Conservation (phyloP, 345 rosid species). For the Mercurialis annua region DNA sequence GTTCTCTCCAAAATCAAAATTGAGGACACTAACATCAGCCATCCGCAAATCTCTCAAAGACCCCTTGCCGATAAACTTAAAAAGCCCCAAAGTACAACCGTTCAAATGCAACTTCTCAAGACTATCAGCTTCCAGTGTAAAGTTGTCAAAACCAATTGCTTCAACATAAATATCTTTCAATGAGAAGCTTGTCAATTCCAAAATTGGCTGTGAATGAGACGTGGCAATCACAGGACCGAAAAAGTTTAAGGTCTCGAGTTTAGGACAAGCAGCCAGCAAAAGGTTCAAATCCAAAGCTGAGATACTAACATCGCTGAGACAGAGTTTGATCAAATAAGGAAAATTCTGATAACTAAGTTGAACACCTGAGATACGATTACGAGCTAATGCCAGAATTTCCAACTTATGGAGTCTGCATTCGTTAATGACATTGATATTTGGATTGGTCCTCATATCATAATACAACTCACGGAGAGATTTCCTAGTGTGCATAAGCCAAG, state of each 20-base stretch:
- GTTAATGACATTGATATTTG: slow-evolving; percentile 69
- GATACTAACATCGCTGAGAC: slow-evolving; percentile 56
- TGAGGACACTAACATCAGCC: slow-evolving; percentile 61
- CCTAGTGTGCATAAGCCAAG: slow-evolving; percentile 80
- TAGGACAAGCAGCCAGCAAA: slow-evolving; percentile 63
- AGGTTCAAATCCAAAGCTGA: slow-evolving; percentile 71
- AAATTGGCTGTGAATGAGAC: slow-evolving; percentile 64
- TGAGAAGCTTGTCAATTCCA: slow-evolving; percentile 59
- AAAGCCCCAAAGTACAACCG: slow-evolving; percentile 61
- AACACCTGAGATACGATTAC: slow-evolving; percentile 50
- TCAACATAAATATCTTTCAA: slow-evolving; percentile 59
- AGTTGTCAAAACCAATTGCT: slow-evolving; percentile 68
- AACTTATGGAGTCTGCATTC: slow-evolving; percentile 76
- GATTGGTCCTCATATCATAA: slow-evolving; percentile 57
- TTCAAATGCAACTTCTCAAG: slow-evolving; percentile 73
- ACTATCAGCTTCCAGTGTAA: slow-evolving; percentile 74
- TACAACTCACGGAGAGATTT: slow-evolving; percentile 53
- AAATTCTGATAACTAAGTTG: slow-evolving; percentile 71
- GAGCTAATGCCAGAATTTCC: slow-evolving; percentile 49
- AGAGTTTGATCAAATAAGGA: slow-evolving; percentile 70
- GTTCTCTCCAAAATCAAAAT: slow-evolving; percentile 64
- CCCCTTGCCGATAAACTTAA: slow-evolving; percentile 76
- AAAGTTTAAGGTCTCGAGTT: slow-evolving; percentile 57
- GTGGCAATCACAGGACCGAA: slow-evolving; percentile 62
- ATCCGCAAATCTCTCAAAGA: slow-evolving; percentile 68